Evolutionary conservation across 768 basidiomycete genomes (phyloP).

Genomic region (Harrya chromipes): DNA sequence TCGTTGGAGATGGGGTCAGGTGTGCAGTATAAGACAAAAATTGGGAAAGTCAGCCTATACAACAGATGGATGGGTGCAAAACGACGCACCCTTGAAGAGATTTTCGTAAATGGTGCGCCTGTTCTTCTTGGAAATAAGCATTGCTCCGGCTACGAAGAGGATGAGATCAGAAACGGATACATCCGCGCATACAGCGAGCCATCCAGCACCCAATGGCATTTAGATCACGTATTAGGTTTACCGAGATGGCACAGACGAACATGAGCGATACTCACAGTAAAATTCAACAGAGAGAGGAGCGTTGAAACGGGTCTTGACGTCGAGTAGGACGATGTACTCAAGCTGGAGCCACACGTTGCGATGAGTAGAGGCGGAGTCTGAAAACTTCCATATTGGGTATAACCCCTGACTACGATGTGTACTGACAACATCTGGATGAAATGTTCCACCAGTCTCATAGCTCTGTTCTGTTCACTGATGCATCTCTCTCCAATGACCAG

Average conservation of each 20-base stretch:
- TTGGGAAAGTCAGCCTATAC: no score
- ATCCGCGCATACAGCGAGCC: conserved; percentile 26
- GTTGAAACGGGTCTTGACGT: conserved; percentile 37
- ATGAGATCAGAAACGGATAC: conserved; percentile 20
- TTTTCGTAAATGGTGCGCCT: conserved; percentile 96
- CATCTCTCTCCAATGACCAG: no score
- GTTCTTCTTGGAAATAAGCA: conserved; percentile 98
- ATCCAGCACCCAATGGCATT: conserved; percentile 33
- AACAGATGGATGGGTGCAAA: not conserved
- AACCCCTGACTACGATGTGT: conserved; percentile 7
- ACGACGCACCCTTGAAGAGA: conserved; percentile 94
- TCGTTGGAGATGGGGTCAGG: no score
- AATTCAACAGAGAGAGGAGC: conserved; percentile 20
- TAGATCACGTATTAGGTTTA: not conserved
- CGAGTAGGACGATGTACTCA: conserved; percentile 32
- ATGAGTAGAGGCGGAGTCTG: conserved; percentile 21
- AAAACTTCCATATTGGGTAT: conserved; percentile 15
- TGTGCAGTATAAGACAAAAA: no score
- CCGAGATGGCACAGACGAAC: conserved; percentile 3
- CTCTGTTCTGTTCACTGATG: no score
- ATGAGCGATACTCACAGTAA: conserved; percentile 20
- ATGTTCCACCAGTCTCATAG: no score
- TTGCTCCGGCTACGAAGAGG: conserved; percentile 29
- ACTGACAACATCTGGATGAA: no score
- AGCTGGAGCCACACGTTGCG: conserved; percentile 5